Evolutionary conservation across 2,329 filamentous ascomycete species (phyloP).

Genomic region (Scedosporium apiospermum): DNA sequence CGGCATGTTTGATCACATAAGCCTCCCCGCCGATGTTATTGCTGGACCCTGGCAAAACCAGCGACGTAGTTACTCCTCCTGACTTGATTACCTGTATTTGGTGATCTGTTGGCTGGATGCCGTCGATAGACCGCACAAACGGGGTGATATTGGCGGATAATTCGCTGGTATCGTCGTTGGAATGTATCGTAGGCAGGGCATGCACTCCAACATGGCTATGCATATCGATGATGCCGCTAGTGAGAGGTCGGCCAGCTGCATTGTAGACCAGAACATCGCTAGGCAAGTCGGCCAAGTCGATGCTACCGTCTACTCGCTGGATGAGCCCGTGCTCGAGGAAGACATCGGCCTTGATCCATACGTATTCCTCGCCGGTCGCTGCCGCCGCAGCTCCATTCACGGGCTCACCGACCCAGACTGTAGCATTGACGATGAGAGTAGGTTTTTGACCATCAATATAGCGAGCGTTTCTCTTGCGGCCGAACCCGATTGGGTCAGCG

Average conservation of each 20-base stretch:
- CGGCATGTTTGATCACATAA: constrained; percentile 58
- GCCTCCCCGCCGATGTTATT: constrained; percentile 68
- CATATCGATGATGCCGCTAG: constrained; percentile 62
- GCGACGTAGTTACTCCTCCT: constrained; percentile 58
- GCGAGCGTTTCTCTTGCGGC: constrained; percentile 50
- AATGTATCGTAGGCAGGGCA: constrained; percentile 42
- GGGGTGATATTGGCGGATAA: constrained; percentile 55
- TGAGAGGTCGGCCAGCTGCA: constrained; percentile 51
- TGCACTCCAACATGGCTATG: constrained; percentile 57
- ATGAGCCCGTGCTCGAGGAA: constrained; percentile 53
- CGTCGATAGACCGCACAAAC: constrained; percentile 58
- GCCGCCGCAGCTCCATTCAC: constrained; percentile 29
- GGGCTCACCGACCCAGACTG: constrained; percentile 57
- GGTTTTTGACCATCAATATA: constrained; percentile 49
- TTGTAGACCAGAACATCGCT: constrained; percentile 34
- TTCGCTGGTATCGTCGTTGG: constrained; percentile 54
- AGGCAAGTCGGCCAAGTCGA: constrained; percentile 15
- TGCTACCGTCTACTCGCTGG: constrained; percentile 36
- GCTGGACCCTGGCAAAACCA: constrained; percentile 57
- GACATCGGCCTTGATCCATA: constrained; percentile 52
- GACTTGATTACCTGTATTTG: constrained; percentile 63
- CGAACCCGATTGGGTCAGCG: constrained; percentile 42
- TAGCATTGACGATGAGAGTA: constrained; percentile 56
- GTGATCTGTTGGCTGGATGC: constrained; percentile 51
- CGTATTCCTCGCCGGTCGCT: constrained; percentile 48